These are phyloP conservation scores for Protomyces lactucae-debilis DNA, from an alignment of 1,139 yeast species.

Conservation along the genomic window DNA sequence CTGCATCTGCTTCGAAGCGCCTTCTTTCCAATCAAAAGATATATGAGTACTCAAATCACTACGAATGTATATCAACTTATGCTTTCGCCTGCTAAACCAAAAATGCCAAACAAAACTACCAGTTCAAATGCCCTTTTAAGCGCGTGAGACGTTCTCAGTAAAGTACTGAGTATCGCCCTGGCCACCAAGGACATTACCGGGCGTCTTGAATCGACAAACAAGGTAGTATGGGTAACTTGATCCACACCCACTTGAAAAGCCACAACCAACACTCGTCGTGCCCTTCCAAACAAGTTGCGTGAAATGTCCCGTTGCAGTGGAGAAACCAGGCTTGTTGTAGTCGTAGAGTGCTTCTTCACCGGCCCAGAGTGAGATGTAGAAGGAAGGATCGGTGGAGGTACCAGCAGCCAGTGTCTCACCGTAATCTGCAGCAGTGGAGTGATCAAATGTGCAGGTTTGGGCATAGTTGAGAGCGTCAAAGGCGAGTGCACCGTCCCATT, in stretches of 20 bases:
- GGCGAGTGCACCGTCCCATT: slow-evolving; percentile 14
- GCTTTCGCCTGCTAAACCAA: no score
- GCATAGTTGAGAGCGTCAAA: slow-evolving; percentile 7
- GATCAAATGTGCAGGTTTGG: slow-evolving; percentile 7
- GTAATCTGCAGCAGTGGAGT: slow-evolving; percentile 1
- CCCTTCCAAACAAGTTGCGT: slow-evolving; percentile 70
- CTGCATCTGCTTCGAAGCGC: no score
- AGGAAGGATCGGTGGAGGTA: slow-evolving; percentile 40
- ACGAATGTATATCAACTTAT: no score
- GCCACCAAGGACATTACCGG: slow-evolving; percentile 24
- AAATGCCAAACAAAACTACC: not conserved
- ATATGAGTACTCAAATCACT: no score
- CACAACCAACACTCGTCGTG: slow-evolving; percentile 51
- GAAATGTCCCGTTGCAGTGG: slow-evolving; percentile 53
- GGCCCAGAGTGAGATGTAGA: slow-evolving; percentile 72
- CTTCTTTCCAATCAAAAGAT: no score
- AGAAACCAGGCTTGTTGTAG: slow-evolving; percentile 42
- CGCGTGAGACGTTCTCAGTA: slow-evolving; percentile 4
- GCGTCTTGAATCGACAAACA: slow-evolving; percentile 13
- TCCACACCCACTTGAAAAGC: slow-evolving; percentile 23
- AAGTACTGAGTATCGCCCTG: slow-evolving; percentile 12
- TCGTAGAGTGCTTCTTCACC: slow-evolving; percentile 55
- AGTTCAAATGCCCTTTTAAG: not conserved
- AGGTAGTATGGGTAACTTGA: slow-evolving; percentile 15
- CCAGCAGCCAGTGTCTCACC: slow-evolving; percentile 41